Evolutionary conservation across 441 rosid genomes (phyloP).

Genomic region (Melastoma candidum): DNA sequence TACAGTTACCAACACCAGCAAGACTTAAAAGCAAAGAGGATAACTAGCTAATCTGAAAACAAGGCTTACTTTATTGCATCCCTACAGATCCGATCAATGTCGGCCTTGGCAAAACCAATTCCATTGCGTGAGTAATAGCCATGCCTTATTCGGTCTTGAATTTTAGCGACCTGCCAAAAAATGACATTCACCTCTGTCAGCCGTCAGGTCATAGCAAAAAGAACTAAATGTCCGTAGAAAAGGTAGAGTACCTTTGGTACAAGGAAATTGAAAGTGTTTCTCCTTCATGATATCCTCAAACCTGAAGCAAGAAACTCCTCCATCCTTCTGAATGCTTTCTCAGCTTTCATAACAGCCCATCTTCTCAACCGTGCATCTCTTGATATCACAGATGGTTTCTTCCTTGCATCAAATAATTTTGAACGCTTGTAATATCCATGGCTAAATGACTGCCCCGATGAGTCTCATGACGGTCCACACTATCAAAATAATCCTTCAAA

Average conservation of each 20-base stretch:
- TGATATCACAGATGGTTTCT: constrained; percentile 77
- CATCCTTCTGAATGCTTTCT: constrained; percentile 79
- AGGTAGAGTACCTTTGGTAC: constrained; percentile 60
- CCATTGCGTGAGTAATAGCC: constrained; percentile 89
- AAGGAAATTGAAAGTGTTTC: constrained; percentile 79
- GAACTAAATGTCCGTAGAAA: background rate
- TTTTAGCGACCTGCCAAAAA: constrained; percentile 71
- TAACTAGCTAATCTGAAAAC: background rate
- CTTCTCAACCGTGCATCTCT: constrained; percentile 97
- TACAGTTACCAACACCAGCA: constrained; percentile 9
- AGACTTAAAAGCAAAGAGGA: background rate
- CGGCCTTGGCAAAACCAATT: constrained; percentile 82
- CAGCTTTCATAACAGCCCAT: constrained; percentile 91
- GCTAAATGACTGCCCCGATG: constrained; percentile 78
- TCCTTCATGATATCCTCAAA: constrained; percentile 93
- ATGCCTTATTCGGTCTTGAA: constrained; percentile 71
- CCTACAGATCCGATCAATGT: constrained; percentile 96
- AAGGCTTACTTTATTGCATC: constrained; percentile 90
- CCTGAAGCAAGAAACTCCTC: constrained; percentile 89
- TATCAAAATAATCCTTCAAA: constrained; percentile 89
- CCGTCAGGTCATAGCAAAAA: constrained; percentile 4
- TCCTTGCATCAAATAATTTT: constrained; percentile 92
- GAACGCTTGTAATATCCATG: constrained; percentile 90
- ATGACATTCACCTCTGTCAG: constrained; percentile 11
- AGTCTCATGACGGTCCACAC: constrained; percentile 90